Evolutionary conservation across 1,284 basidiomycete genomes (phyloP), one percentile per base, ranked within the genome.

Genomic region (Ganoderma boninense): DNA sequence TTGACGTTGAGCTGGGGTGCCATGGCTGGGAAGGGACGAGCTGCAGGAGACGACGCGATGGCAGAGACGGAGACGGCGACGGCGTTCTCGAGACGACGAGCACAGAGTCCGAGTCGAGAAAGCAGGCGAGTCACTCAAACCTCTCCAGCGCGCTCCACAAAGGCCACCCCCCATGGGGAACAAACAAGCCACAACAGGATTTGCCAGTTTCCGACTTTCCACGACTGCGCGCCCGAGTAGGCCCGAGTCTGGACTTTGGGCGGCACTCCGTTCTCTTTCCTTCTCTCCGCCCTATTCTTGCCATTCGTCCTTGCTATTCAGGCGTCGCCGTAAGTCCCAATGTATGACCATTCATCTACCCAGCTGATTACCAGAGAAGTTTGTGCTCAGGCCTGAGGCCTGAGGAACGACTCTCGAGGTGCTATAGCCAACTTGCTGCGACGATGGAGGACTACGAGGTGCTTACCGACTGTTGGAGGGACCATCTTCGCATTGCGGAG

Each of bases 1-100:
- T 90, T 91, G 68, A 85, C 87, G 70, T 87, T 83, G 60, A 84
- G 76, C 68, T 88, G 83, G 64, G 94, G 91, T 61, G 91, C 89
- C 91, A 92, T 92, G 59, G 49, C 63, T 35, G 32, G 23, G 52
- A 65, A 67, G 29, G 40, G 18, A 62, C 42, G 8, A 44, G 42
- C 23, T 38, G 57, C 57, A 40, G 57, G 11, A 13, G 60, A 57
- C 29, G 23, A 66, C 23, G 66, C 60, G 29, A 69, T 60, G 60
- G 65, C 63, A 59, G 38, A 40, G 42, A 26, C n/a, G 38, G 40
- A 1, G 38, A 40, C 38, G 8, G 38, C 38, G 38, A 40, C 38
- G 38, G 2, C 38, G 57, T 35, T 62, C 60, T 62, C 44, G 18
- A 46, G n/a, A 40, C 66, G 66, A 62, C 18, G 46, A 62, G 62